Evolutionary conservation across 805 yeast genomes (phyloP).

Genomic region (Torulaspora microellipsoides): DNA sequence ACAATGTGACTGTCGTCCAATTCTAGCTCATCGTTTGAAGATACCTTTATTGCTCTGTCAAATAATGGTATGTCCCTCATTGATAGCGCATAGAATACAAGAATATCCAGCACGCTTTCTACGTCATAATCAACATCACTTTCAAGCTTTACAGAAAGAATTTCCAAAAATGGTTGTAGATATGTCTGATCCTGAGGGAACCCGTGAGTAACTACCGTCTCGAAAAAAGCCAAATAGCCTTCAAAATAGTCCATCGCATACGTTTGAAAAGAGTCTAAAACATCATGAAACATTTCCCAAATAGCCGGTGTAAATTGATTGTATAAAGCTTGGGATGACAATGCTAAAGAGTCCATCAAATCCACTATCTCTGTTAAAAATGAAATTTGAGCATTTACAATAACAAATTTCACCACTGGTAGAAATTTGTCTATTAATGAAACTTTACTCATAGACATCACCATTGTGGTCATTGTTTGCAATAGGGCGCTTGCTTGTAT

Average conservation of each 20-base stretch:
- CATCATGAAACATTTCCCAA: constrained; percentile 49
- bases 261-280: constrained; percentile 51
- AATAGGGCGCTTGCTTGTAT: constrained; percentile 63
- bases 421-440: constrained; percentile 50
- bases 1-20: constrained; percentile 43
- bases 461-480: constrained; percentile 69
- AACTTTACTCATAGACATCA: constrained; percentile 58
- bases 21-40: constrained; percentile 34
- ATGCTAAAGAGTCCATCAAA: constrained; percentile 50
- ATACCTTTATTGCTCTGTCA: constrained; percentile 20
- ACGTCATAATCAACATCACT: constrained; percentile 38
- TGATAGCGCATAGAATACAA: constrained; percentile 30
- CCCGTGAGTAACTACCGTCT: constrained; percentile 49
- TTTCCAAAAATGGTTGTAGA: constrained; percentile 27
- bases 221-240: constrained; percentile 52
- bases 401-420: constrained; percentile 56
- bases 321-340: constrained; percentile 44
- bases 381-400: constrained; percentile 54
- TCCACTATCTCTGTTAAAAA: constrained; percentile 62
- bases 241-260: constrained; percentile 59
- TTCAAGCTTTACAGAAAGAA: constrained; percentile 27
- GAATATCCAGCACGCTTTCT: constrained; percentile 35
- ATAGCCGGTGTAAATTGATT: constrained; percentile 44
- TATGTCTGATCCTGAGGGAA: constrained; percentile 38
- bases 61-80: constrained; percentile 33